Percentiles rank a stretch among this genome's conserved stretches.
These are phyloP conservation scores for Epithemia pelagica DNA, from an alignment of 108 stramenopile genomes.

Conservation along the genomic window DNA sequence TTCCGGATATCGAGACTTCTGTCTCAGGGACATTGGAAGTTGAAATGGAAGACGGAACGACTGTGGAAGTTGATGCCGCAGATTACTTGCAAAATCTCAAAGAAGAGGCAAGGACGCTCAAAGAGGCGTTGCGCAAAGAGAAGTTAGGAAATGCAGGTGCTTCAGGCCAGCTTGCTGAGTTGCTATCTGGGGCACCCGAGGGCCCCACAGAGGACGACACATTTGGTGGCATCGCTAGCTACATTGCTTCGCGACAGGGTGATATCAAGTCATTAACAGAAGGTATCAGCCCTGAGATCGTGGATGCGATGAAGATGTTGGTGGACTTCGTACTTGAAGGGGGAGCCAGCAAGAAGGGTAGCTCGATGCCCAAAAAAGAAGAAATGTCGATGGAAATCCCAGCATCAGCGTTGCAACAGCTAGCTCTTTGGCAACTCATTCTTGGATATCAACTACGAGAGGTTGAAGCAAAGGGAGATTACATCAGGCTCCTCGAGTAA, in stretches of 20 bases:
- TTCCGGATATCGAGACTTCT: conserved; percentile 17
- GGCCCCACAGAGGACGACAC: conserved; percentile 10
- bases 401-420: conserved; percentile 76
- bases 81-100: conserved; percentile 78
- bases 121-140: conserved; percentile 63
- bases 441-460: conserved; percentile 84
- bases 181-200: neutral
- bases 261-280: conserved; percentile 73
- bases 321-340: conserved; percentile 84
- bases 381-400: conserved; percentile 79
- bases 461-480: conserved; percentile 82
- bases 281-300: conserved; percentile 72
- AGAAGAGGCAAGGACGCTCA: conserved; percentile 64
- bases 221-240: conserved; percentile 44
- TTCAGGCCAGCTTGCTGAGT: neutral
- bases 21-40: conserved; percentile 64
- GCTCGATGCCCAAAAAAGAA: conserved; percentile 4
- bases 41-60: conserved; percentile 69
- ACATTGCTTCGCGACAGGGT: conserved; percentile 73
- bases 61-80: conserved; percentile 77
- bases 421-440: conserved; percentile 87
- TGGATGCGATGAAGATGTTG: conserved; percentile 83
- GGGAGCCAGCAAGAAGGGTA: conserved; percentile 30
- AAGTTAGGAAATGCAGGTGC: conserved; percentile 7
- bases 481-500: conserved; percentile 63